Percentiles rank a stretch among this genome's conserved stretches.
Conservation (phyloP, 371 early-diverging fungal genomes). For the Mortierella sp. region DNA sequence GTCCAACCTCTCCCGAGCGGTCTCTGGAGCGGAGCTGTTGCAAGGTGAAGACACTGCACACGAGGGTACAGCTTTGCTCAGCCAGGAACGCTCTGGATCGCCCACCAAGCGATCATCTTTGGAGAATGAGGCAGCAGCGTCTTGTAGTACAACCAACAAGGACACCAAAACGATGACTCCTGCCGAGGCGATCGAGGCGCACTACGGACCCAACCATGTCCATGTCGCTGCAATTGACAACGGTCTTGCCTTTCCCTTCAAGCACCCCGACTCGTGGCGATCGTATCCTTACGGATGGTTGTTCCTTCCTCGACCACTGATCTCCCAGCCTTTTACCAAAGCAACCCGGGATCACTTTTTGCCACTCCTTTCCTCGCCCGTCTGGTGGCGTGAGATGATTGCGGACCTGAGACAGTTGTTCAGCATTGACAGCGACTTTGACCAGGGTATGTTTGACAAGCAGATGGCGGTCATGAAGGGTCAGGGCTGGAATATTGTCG, state of each 20-base stretch:
- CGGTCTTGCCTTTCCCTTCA: constrained; percentile 93
- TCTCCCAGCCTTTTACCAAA: constrained; percentile 76
- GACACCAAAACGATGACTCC: background rate
- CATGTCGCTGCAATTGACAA: constrained; percentile 93
- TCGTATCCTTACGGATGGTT: constrained; percentile 94
- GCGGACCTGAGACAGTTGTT: constrained; percentile 76
- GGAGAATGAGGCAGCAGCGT: background rate
- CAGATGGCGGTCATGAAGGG: constrained; percentile 91
- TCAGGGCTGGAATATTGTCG: constrained; percentile 87
- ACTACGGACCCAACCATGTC: constrained; percentile 59
- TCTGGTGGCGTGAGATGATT: constrained; percentile 87
- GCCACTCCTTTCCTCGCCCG: constrained; percentile 74
- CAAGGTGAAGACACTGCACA: constrained; percentile 12
- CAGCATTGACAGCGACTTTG: constrained; percentile 80
- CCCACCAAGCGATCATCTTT: constrained; percentile 1
- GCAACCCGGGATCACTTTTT: constrained; percentile 76
- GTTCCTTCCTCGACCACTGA: constrained; percentile 71
- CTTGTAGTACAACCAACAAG: background rate
- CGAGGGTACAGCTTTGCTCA: background rate
- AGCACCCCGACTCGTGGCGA: constrained; percentile 92
- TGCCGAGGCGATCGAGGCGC: constrained; percentile 17
- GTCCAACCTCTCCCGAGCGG: constrained; percentile 19
- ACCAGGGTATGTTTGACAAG: constrained; percentile 82
- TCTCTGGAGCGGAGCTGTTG: constrained; percentile 17
- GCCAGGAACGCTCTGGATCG: constrained; percentile 9